Percentiles rank a stretch among this genome's conserved stretches.
Evolutionary conservation across 352 stramenopile genomes (phyloP).

Genomic region (Phytophthora vignae): DNA sequence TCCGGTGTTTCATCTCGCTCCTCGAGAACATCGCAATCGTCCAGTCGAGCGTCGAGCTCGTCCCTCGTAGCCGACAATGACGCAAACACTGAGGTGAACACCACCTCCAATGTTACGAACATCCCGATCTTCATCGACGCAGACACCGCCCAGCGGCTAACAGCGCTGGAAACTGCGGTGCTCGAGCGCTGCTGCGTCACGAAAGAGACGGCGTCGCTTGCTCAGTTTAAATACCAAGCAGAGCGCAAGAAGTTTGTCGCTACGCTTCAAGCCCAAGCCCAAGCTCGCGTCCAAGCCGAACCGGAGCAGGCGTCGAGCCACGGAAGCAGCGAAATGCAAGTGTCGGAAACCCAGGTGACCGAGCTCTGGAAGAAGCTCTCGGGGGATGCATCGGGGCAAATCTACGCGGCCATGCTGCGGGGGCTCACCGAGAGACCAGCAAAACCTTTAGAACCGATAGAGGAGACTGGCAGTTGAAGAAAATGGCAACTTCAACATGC

Average conservation of each 20-base stretch:
- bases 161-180: slow-evolving; percentile 31
- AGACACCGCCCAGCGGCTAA: slow-evolving; percentile 27
- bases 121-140: slow-evolving; percentile 20
- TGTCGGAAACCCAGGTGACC: slow-evolving; percentile 9
- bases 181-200: slow-evolving; percentile 42
- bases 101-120: background rate
- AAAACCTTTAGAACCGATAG: slow-evolving; percentile 3
- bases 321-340: slow-evolving; percentile 2
- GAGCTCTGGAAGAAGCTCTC: slow-evolving; percentile 37
- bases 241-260: slow-evolving; percentile 38
- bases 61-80: background rate
- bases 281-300: background rate
- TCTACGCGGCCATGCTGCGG: slow-evolving; percentile 32
- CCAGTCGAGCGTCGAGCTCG: slow-evolving; percentile 4
- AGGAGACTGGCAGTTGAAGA: slow-evolving; percentile 4
- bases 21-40: background rate
- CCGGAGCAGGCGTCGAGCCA: slow-evolving; percentile 5
- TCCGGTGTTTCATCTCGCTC: slow-evolving; percentile 12
- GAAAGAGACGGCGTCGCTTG: slow-evolving; percentile 26
- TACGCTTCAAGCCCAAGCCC: slow-evolving; percentile 9
- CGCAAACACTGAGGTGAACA: background rate
- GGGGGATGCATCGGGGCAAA: slow-evolving; percentile 30
- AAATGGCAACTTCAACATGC: slow-evolving; percentile 33
- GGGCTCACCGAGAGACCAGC: slow-evolving; percentile 4
- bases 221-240: slow-evolving; percentile 39